Percentiles rank a stretch among this genome's conserved stretches.
phyloP scores from a whole-genome alignment of 352 stramenopile species.

The Globisporangium echinulatum region DNA sequence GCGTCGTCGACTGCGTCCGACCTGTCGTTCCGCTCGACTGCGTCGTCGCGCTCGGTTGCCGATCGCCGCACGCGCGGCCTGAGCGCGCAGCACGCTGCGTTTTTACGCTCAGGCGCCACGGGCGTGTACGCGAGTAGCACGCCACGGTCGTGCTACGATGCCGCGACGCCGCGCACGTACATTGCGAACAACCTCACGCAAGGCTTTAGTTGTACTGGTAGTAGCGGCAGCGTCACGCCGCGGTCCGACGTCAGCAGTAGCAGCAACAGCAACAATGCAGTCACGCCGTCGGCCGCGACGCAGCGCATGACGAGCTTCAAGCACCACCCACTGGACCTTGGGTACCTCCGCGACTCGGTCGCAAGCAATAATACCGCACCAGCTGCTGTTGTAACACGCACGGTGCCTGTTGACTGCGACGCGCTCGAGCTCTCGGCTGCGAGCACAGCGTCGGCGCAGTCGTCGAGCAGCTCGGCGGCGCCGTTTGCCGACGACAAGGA shows the following conservation, averaged over 20 bases:
- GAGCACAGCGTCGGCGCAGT: constrained; percentile 13
- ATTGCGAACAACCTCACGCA: constrained; percentile 63
- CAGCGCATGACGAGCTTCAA: constrained; percentile 63
- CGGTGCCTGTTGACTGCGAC: not conserved
- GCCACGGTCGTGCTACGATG: constrained; percentile 41
- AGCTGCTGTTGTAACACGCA: not conserved
- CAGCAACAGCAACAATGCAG: too few species aligned
- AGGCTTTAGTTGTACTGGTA: constrained; percentile 17
- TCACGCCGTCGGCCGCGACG: constrained; percentile 28
- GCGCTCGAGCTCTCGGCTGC: constrained; percentile 6
- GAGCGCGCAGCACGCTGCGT: constrained; percentile 6
- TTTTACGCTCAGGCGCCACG: constrained; percentile 6
- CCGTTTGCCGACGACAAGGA: constrained; percentile 4
- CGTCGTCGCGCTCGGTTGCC: constrained; percentile 52
- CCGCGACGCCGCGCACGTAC: constrained; percentile 64
- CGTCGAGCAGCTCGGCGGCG: constrained; percentile 10
- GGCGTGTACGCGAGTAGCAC: constrained; percentile 14
- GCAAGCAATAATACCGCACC: constrained; percentile 1
- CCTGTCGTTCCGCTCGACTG: constrained; percentile 69
- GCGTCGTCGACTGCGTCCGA: constrained; percentile 63
- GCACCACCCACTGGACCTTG: constrained; percentile 59
- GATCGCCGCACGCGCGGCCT: constrained; percentile 25
- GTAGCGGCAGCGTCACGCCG: constrained; percentile 24
- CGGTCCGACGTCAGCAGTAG: constrained; percentile 32
- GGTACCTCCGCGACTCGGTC: constrained; percentile 57